Conservation (phyloP, 2,329 filamentous ascomycete genomes). For the Pyrenophora seminiperda region DNA sequence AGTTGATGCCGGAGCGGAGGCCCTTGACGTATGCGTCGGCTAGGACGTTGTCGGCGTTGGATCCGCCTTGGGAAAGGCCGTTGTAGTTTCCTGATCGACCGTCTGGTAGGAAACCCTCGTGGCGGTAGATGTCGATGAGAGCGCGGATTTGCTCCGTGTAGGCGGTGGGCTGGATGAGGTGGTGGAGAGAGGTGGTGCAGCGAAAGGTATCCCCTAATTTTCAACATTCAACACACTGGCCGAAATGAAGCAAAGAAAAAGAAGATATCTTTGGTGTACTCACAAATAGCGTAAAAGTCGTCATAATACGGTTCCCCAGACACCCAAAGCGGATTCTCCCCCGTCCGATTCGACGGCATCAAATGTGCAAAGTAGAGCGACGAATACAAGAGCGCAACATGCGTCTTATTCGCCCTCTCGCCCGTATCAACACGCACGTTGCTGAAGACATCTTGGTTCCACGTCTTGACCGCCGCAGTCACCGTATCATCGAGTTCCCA, state of each 20-base stretch:
- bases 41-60: slow-evolving; percentile 71
- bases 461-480: slow-evolving; percentile 47
- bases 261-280: slow-evolving; percentile 41
- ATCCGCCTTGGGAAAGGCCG: slow-evolving; percentile 70
- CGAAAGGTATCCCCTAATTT: slow-evolving; percentile 67
- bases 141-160: slow-evolving; percentile 70
- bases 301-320: slow-evolving; percentile 71
- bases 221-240: slow-evolving; percentile 35
- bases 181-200: slow-evolving; percentile 61
- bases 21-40: slow-evolving; percentile 74
- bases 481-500: slow-evolving; percentile 50
- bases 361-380: slow-evolving; percentile 72
- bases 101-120: slow-evolving; percentile 68
- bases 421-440: slow-evolving; percentile 55
- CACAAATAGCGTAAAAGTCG: slow-evolving; percentile 69
- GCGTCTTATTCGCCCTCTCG: slow-evolving; percentile 57
- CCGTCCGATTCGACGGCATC: slow-evolving; percentile 71
- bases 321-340: slow-evolving; percentile 70
- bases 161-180: slow-evolving; percentile 66
- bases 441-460: slow-evolving; percentile 59
- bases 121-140: slow-evolving; percentile 69
- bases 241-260: slow-evolving; percentile 33
- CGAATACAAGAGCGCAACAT: slow-evolving; percentile 67
- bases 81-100: slow-evolving; percentile 70
- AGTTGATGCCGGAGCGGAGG: slow-evolving; percentile 65